A percentile compares a stretch with the other conserved stretches of the same genome.
phyloP scores from a whole-genome alignment of 2,329 filamentous ascomycete genomes.

The Microdochium paspali region DNA sequence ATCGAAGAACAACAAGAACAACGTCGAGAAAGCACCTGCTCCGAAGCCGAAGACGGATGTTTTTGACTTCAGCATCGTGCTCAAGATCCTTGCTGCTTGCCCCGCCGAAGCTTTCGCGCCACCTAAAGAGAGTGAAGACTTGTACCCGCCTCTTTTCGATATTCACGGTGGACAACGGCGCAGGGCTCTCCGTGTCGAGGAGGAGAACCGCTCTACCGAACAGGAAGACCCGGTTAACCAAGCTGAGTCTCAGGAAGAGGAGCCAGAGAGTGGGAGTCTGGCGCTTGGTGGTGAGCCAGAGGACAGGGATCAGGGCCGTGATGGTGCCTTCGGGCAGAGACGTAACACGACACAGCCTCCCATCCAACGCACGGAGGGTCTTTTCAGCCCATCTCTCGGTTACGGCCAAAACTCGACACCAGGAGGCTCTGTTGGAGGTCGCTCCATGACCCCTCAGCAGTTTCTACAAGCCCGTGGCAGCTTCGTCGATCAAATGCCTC shows the following conservation, averaged over 20 bases:
- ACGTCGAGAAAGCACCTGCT: constrained; percentile 1
- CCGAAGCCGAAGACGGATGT: constrained; percentile 5
- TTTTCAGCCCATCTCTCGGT: constrained; percentile 43
- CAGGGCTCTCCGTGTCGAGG: constrained; percentile 66
- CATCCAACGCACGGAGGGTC: constrained; percentile 54
- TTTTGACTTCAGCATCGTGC: constrained; percentile 13
- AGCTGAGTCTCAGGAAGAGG: constrained; percentile 54
- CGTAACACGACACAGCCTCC: constrained; percentile 67
- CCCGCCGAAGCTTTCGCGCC: constrained; percentile 28
- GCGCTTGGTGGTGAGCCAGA: constrained; percentile 91
- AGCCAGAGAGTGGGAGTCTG: constrained; percentile 71
- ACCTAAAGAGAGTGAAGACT: constrained; percentile 10
- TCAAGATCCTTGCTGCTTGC: constrained; percentile 12
- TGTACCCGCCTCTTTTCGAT: constrained; percentile 73
- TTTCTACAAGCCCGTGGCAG: constrained; percentile 55
- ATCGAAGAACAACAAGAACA: constrained; percentile 1
- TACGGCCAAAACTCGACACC: constrained; percentile 40
- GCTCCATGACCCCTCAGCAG: constrained; percentile 74
- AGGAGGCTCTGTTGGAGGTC: constrained; percentile 52
- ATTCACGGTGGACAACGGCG: constrained; percentile 73
- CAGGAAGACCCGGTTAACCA: constrained; percentile 37
- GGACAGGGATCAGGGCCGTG: constrained; percentile 52
- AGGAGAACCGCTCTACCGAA: constrained; percentile 42
- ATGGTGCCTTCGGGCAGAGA: constrained; percentile 44
- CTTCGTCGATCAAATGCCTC: constrained; percentile 52